phyloP scores from a whole-genome alignment of 2,329 filamentous ascomycete genomes.

The Colletotrichum agaves region DNA sequence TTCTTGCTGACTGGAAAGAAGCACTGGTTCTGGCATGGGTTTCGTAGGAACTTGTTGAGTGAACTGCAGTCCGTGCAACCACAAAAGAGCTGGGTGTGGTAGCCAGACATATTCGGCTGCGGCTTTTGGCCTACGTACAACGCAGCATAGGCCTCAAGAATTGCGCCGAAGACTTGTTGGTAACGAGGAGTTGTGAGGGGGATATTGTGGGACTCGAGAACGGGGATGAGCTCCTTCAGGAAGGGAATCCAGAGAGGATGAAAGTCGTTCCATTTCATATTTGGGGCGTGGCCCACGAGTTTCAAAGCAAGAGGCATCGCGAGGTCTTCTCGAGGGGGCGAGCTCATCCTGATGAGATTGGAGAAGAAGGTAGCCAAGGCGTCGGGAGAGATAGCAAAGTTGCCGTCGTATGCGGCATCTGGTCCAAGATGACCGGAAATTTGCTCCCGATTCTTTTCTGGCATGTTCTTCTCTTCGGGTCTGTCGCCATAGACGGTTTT shows the following conservation, averaged over 20 bases:
- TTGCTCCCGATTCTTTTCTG: neutral
- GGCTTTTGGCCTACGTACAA: constrained; percentile 41
- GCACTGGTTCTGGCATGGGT: neutral
- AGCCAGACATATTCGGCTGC: neutral
- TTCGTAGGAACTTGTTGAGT: constrained; percentile 44
- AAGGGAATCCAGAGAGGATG: constrained; percentile 46
- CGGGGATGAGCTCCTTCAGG: constrained; percentile 39
- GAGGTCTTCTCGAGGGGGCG: constrained; percentile 36
- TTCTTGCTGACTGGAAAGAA: constrained; percentile 37
- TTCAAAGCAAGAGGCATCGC: constrained; percentile 38
- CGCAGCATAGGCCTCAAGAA: constrained; percentile 41
- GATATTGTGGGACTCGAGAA: constrained; percentile 30
- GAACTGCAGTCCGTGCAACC: constrained; percentile 41
- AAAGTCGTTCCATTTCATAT: constrained; percentile 39
- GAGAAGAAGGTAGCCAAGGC: constrained; percentile 7
- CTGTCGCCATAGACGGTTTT: neutral
- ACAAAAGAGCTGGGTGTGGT: constrained; percentile 35
- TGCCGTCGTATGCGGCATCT: neutral
- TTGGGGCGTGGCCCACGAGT: constrained; percentile 31
- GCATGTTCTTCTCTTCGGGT: neutral
- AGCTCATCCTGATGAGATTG: constrained; percentile 31
- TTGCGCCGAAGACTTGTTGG: constrained; percentile 40
- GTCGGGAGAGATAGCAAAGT: neutral
- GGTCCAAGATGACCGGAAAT: neutral
- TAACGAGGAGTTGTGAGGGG: constrained; percentile 38